A percentile compares a stretch with the other conserved stretches of the same genome.
Conservation (phyloP, 2,329 filamentous ascomycete genomes). For the Ophiocordyceps camponoti-leonardi region DNA sequence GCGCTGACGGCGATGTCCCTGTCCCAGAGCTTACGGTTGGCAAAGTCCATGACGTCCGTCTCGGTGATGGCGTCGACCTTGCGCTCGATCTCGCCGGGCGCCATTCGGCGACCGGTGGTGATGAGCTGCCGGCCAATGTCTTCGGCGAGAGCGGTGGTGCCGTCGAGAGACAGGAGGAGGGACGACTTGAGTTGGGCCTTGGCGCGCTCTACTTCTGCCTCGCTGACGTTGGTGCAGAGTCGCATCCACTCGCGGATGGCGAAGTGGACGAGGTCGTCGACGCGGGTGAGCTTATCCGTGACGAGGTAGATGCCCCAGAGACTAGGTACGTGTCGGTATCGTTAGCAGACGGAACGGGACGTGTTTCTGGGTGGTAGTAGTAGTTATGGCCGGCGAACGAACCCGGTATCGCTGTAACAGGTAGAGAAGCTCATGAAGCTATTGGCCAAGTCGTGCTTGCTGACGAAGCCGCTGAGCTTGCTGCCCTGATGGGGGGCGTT, state of each 20-base stretch:
- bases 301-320: constrained; percentile 99
- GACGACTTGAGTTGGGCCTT: constrained; percentile 99
- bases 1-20: constrained; percentile 89
- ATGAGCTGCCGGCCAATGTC: constrained; percentile 98
- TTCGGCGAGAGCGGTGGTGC: constrained; percentile 92
- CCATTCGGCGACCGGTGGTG: constrained; percentile 85
- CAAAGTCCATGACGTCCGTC: constrained; percentile 95
- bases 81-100: constrained; percentile 85
- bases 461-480: constrained; percentile 90
- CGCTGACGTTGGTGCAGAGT: constrained; percentile 71
- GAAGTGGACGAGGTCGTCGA: constrained; percentile 97
- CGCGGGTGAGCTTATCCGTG: constrained; percentile 67
- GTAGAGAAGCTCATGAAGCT: constrained; percentile 99
- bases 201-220: constrained; percentile 90
- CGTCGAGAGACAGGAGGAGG: constrained; percentile 90
- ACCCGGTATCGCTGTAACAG: constrained; percentile 98
- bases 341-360: constrained; percentile 11
- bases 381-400: constrained; percentile 20
- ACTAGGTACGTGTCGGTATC: constrained; percentile 27
- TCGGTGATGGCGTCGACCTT: constrained; percentile 77
- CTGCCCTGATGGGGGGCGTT: constrained; percentile 94
- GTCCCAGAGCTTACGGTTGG: constrained; percentile 91
- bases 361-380: not conserved
- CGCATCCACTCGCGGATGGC: constrained; percentile 96
- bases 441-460: constrained; percentile 91